Base-by-base conservation (phyloP, 2,329 filamentous ascomycete genomes). In the Fusarium napiforme region DNA sequence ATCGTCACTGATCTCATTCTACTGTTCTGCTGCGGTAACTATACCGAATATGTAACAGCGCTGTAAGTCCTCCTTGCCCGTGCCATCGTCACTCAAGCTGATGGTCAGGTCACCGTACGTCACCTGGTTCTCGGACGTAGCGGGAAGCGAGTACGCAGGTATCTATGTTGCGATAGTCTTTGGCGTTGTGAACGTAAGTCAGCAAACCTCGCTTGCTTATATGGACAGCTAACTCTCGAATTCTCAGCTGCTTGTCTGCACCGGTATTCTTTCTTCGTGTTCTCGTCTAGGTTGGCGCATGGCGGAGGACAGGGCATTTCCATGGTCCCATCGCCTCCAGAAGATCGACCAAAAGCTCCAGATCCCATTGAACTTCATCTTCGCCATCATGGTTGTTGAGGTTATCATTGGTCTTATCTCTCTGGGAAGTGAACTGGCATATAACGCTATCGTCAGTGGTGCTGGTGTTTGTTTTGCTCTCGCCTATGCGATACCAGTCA, bases 281-380 rank as follows among this genome's bases (percentile, higher is more conserved):
- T 71, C 68, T 18, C 68, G 68, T 4, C 60, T 71, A 3, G 68
- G 59, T 10, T 71, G 68, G 68, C 50, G 68, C 3, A 64, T 71
- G 68, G 68, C 68, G 0, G 40, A 64, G 18, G 68, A 71, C 3
- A 64, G 30, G 15, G 68, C 68, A 19, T 71, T 71, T 4, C 68
- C 68, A 7, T 69, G 47, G 59, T 71, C 68, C 1, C 9, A 26
- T 7, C 52, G 36, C 12, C 60, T 71, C 4, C 36, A 55, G 2
- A 60, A 50, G 16, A 65, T 71, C 21, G 58, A 65, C 3, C 43
- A 16, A 0, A 60, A 21, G 26, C 26, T 71, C 2, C 53, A 69
- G 3, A 69, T 60, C 1, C 65, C 60, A 5, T 14, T 70, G 1
- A 70, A 69, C 43, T 63, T 64, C 7, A 68, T 70, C 7, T 53